phyloP scores from a whole-genome alignment of 305 asterid genomes.

The Nicotiana rustica region DNA sequence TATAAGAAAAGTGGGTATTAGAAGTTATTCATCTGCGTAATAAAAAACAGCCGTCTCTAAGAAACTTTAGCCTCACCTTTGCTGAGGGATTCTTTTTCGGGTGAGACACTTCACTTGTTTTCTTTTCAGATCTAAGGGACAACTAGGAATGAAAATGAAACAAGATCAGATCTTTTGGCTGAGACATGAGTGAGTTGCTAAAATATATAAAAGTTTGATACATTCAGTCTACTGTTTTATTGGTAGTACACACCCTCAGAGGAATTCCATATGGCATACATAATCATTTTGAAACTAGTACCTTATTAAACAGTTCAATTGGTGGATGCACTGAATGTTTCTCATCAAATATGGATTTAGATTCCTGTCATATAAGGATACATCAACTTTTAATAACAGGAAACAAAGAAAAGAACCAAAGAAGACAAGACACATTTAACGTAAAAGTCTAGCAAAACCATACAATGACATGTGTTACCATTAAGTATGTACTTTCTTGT shows the following conservation, averaged over 20 bases:
- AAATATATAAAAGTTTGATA: not conserved
- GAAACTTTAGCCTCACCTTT: slow-evolving; percentile 54
- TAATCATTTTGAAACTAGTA: slow-evolving; percentile 36
- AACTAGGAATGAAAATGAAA: slow-evolving; percentile 50
- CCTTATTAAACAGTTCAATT: slow-evolving; percentile 63
- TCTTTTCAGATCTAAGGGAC: slow-evolving; percentile 57
- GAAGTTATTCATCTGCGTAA: slow-evolving; percentile 12
- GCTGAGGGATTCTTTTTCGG: slow-evolving; percentile 43
- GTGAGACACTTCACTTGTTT: slow-evolving; percentile 39
- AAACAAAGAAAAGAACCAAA: slow-evolving; percentile 12
- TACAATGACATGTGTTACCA: slow-evolving; percentile 30
- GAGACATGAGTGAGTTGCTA: slow-evolving; percentile 6
- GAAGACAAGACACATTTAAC: slow-evolving; percentile 14
- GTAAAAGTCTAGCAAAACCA: slow-evolving; percentile 7
- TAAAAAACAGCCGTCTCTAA: not conserved
- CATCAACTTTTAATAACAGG: slow-evolving; percentile 10
- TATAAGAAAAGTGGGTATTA: slow-evolving; percentile 14
- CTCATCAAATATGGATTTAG: slow-evolving; percentile 42
- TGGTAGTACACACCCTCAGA: slow-evolving; percentile 21
- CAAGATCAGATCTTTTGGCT: not conserved
- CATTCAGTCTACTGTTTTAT: not conserved
- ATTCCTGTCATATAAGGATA: slow-evolving; percentile 51
- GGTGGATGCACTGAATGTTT: slow-evolving; percentile 52
- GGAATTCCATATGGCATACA: not conserved
- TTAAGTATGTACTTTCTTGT: slow-evolving; percentile 33